These are phyloP conservation scores for Rubia tinctorum DNA, from an alignment of 305 asterid species.

Conservation along the genomic window DNA sequence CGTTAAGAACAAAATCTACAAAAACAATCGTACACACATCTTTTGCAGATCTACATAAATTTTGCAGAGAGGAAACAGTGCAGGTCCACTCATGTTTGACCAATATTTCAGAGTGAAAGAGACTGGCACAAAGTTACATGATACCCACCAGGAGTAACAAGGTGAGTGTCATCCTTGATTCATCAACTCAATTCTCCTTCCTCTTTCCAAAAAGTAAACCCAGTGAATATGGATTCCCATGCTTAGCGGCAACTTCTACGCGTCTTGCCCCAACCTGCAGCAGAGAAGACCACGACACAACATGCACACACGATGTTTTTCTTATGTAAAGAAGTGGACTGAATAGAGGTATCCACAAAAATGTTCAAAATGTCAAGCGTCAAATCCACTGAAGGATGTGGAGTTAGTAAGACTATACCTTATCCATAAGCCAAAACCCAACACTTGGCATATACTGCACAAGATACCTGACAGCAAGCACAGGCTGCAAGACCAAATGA, in stretches of 20 bases:
- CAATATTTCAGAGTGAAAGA: not conserved
- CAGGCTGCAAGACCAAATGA: constrained; percentile 63
- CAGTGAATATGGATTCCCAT: constrained; percentile 79
- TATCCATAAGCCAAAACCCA: constrained; percentile 98
- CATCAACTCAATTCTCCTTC: constrained; percentile 30
- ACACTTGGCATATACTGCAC: constrained; percentile 77
- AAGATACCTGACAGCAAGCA: constrained; percentile 88
- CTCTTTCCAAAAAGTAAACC: constrained; percentile 66
- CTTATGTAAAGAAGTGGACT: not conserved
- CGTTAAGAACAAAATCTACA: not conserved
- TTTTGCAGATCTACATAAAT: not conserved
- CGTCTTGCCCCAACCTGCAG: constrained; percentile 79
- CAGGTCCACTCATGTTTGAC: not conserved
- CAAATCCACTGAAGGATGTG: not conserved
- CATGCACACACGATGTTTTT: constrained; percentile 1
- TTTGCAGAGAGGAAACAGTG: not conserved
- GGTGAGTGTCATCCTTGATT: not conserved
- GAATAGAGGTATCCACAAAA: not conserved
- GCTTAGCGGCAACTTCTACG: constrained; percentile 70
- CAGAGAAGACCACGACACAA: constrained; percentile 22
- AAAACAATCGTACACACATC: not conserved
- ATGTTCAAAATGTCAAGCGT: not conserved
- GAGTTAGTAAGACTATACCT: constrained; percentile 39
- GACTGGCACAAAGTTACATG: not conserved
- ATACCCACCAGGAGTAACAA: not conserved